Evolutionary conservation across 2,329 filamentous ascomycete genomes (phyloP).

Genomic region (Monosporascus sp.): DNA sequence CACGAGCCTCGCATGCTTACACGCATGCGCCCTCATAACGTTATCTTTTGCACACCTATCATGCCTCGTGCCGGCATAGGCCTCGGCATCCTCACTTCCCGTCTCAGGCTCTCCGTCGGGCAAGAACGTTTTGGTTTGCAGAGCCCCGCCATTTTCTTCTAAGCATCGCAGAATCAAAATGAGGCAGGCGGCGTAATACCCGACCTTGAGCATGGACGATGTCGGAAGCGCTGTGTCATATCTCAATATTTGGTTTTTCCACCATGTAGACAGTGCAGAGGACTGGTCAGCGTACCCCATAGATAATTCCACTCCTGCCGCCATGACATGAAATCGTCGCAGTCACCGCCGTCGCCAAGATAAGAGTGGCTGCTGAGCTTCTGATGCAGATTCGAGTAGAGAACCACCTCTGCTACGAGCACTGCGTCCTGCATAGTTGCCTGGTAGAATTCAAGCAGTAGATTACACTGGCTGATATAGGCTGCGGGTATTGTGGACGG

Average conservation of each 20-base stretch:
- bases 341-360: slow-evolving; percentile 25
- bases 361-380: slow-evolving; percentile 28
- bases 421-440: slow-evolving; percentile 37
- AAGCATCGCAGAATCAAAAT: slow-evolving; percentile 26
- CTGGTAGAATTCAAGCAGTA: slow-evolving; percentile 34
- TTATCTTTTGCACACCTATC: slow-evolving; percentile 8
- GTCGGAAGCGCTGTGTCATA: slow-evolving; percentile 23
- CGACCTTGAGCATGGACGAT: slow-evolving; percentile 28
- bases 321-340: slow-evolving; percentile 29
- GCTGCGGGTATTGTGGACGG: slow-evolving; percentile 32
- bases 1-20: slow-evolving; percentile 24
- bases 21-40: slow-evolving; percentile 19
- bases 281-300: slow-evolving; percentile 20
- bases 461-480: slow-evolving; percentile 36
- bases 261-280: neutral
- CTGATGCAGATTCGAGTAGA: slow-evolving; percentile 32
- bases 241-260: neutral
- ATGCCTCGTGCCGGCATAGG: slow-evolving; percentile 2
- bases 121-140: slow-evolving; percentile 23
- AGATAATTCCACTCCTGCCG: slow-evolving; percentile 31
- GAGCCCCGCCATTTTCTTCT: slow-evolving; percentile 24
- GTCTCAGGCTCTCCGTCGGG: slow-evolving; percentile 15
- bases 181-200: slow-evolving; percentile 29
- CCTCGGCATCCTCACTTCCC: slow-evolving; percentile 9
- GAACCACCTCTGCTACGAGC: slow-evolving; percentile 34